Conservation (phyloP, 139 green algal genomes). For the Desmodesmus armatus region DNA sequence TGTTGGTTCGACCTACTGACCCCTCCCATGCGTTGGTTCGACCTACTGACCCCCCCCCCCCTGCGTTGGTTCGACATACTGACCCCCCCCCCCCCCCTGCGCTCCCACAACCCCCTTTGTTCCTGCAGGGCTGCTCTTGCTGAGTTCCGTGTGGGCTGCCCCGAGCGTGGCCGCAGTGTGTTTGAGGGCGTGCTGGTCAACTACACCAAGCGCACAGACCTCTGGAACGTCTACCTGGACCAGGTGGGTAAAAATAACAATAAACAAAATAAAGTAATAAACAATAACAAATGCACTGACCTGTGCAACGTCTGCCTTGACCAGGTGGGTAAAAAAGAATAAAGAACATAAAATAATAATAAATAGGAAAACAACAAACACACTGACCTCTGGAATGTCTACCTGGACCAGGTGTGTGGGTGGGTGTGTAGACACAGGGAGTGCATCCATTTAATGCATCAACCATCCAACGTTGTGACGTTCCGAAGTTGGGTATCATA, state of each 20-base stretch:
- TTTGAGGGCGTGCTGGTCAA: constrained; percentile 93
- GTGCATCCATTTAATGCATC: no score
- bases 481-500: no score
- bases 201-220: constrained; percentile 94
- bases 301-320: constrained; percentile 96
- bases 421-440: no score
- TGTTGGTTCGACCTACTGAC: no score
- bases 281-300: constrained; percentile 90
- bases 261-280: no score
- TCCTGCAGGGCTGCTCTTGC: constrained; percentile 75
- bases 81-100: no score
- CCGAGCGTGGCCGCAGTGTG: constrained; percentile 84
- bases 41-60: background rate
- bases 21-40: no score
- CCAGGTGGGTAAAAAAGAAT: constrained; percentile 61
- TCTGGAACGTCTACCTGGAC: constrained; percentile 97
- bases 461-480: no score
- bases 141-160: constrained; percentile 82
- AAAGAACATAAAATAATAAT: no score
- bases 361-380: constrained; percentile 95
- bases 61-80: no score
- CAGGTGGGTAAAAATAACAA: constrained; percentile 84
- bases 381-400: constrained; percentile 96
- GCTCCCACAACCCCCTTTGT: no score
- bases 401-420: constrained; percentile 93